Evolutionary conservation across 306 rosid species (phyloP).

Genomic region (Cicer chorassanicum): DNA sequence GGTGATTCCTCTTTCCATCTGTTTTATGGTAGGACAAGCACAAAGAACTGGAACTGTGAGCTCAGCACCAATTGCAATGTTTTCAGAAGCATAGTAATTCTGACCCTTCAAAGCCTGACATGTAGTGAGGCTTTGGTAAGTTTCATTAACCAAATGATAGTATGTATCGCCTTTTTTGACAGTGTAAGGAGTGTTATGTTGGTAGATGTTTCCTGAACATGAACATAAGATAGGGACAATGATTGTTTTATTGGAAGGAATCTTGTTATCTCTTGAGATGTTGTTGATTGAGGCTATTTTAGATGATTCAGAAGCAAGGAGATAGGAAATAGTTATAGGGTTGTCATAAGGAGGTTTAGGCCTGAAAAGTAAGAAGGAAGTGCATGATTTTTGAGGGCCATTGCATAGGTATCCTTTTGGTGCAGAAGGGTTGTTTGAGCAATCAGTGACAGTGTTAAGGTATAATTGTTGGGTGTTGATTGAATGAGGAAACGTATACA

Average conservation of each 20-base stretch:
- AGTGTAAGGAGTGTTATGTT: conserved; percentile 52
- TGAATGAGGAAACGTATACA: conserved; percentile 39
- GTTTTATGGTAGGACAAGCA: conserved; percentile 56
- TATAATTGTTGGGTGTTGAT: conserved; percentile 54
- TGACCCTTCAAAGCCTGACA: conserved; percentile 58
- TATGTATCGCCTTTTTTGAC: conserved; percentile 33
- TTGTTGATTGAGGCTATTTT: conserved; percentile 55
- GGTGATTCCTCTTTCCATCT: neutral
- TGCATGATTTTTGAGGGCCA: conserved; percentile 48
- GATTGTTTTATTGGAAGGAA: conserved; percentile 44
- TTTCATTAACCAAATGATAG: conserved; percentile 17
- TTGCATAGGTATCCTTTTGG: conserved; percentile 62
- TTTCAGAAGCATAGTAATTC: conserved; percentile 46
- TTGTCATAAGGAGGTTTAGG: conserved; percentile 47
- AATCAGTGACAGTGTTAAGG: conserved; percentile 47
- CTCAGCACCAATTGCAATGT: conserved; percentile 46
- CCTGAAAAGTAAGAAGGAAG: conserved; percentile 50
- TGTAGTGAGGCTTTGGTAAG: conserved; percentile 59
- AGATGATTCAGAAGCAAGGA: conserved; percentile 57
- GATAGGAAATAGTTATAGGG: conserved; percentile 50
- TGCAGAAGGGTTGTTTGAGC: conserved; percentile 40
- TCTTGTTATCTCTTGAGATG: conserved; percentile 38
- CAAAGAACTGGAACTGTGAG: conserved; percentile 53
- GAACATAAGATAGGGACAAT: conserved; percentile 58
- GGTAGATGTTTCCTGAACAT: conserved; percentile 58